Percentiles rank a stretch among this genome's conserved stretches.
phyloP scores from a whole-genome alignment of 306 rosid genomes.

The Trifolium pratense region DNA sequence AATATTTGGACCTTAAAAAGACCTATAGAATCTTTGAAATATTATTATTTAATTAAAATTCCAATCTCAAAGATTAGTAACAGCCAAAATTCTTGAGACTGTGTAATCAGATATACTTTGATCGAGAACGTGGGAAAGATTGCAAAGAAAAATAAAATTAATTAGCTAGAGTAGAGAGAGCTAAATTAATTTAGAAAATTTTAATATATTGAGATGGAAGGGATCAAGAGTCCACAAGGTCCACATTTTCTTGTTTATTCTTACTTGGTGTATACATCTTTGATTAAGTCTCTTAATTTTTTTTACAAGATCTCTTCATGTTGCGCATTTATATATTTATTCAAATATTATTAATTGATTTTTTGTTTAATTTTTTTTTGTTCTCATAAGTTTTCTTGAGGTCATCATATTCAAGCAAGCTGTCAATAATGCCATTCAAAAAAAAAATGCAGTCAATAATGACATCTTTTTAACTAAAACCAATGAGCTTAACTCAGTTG shows the following conservation, averaged over 20 bases:
- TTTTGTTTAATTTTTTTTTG: too few species aligned
- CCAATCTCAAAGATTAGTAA: constrained; percentile 46
- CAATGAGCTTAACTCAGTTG: too few species aligned
- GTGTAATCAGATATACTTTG: constrained; percentile 10
- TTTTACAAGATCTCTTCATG: not conserved
- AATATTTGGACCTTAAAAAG: constrained; percentile 40
- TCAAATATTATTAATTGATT: constrained; percentile 5
- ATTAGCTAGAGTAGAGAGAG: not conserved
- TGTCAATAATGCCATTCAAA: too few species aligned
- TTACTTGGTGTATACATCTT: constrained; percentile 3
- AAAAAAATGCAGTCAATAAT: too few species aligned
- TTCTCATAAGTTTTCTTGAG: too few species aligned
- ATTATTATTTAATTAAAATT: constrained; percentile 27
- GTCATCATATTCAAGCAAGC: too few species aligned
- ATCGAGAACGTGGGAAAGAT: constrained; percentile 37
- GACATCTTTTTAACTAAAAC: too few species aligned
- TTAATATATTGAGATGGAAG: not conserved
- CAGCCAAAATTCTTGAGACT: constrained; percentile 44
- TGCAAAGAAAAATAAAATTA: not conserved
- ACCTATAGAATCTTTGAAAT: constrained; percentile 46
- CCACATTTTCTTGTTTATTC: constrained; percentile 31
- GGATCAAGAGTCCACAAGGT: constrained; percentile 1
- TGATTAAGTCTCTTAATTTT: constrained; percentile 17
- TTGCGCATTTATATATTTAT: constrained; percentile 18
- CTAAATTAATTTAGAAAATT: not conserved